Evolutionary conservation across 352 stramenopile species (phyloP).

Genomic region (Pythium inflatum): DNA sequence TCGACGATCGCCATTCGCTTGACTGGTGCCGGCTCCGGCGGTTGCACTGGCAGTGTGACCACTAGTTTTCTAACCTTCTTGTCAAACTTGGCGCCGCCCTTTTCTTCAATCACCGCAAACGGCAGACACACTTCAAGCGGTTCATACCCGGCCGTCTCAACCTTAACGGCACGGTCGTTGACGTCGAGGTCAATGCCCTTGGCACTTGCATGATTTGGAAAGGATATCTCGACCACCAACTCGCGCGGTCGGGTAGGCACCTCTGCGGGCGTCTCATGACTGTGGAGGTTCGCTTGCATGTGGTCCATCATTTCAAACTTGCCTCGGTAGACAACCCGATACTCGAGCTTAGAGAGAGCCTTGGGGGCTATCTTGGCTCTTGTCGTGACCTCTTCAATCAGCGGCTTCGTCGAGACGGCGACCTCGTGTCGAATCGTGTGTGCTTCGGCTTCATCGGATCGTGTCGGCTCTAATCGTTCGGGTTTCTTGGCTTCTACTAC

Average conservation of each 20-base stretch:
- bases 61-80: conserved; percentile 74
- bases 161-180: conserved; percentile 49
- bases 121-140: conserved; percentile 64
- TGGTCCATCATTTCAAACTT: conserved; percentile 77
- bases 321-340: conserved; percentile 67
- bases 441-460: neutral
- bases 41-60: conserved; percentile 81
- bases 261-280: conserved; percentile 31
- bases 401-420: neutral
- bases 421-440: conserved; percentile 9
- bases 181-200: conserved; percentile 74
- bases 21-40: conserved; percentile 39
- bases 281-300: conserved; percentile 54
- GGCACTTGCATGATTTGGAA: conserved; percentile 60
- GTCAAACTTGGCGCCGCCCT: conserved; percentile 83
- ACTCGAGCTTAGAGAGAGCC: conserved; percentile 49
- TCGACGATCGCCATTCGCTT: conserved; percentile 47
- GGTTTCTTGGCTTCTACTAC: neutral
- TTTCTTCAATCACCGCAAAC: conserved; percentile 78
- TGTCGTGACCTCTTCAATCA: neutral
- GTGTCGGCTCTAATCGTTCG: neutral
- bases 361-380: neutral
- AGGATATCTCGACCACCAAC: conserved; percentile 65
- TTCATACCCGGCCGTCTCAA: conserved; percentile 52
- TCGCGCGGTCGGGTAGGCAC: conserved; percentile 62